phyloP scores from a whole-genome alignment of 352 stramenopile species.

The Globisporangium yorkense region DNA sequence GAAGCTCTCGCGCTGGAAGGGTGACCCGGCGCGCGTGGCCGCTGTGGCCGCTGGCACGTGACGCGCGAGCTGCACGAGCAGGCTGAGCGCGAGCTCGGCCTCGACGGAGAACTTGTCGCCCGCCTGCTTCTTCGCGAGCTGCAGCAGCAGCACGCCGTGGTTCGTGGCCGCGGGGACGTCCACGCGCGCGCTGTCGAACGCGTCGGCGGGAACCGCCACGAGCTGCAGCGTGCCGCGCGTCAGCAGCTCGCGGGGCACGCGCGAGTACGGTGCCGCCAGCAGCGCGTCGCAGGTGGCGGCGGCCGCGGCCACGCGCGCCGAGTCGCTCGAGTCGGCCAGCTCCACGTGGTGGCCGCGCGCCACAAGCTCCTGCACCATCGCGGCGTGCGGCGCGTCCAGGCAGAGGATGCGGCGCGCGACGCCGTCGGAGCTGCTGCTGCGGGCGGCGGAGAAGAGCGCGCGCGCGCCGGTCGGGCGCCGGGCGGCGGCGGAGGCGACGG shows the following conservation, averaged over 20 bases:
- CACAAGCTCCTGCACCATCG: slow-evolving; percentile 63
- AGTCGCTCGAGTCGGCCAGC: slow-evolving; percentile 28
- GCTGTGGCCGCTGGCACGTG: slow-evolving; percentile 50
- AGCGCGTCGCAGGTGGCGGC: slow-evolving; percentile 58
- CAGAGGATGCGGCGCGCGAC: slow-evolving; percentile 46
- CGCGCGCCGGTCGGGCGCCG: not conserved
- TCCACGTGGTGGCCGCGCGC: slow-evolving; percentile 64
- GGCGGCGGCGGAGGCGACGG: no score
- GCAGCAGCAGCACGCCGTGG: slow-evolving; percentile 66
- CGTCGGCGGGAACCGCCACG: slow-evolving; percentile 45
- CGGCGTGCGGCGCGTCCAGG: slow-evolving; percentile 43
- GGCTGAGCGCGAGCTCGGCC: slow-evolving; percentile 56
- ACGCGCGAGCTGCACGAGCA: slow-evolving; percentile 59
- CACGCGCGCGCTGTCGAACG: slow-evolving; percentile 55
- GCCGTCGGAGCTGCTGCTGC: not conserved
- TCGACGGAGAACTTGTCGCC: slow-evolving; percentile 71
- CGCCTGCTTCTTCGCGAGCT: slow-evolving; percentile 70
- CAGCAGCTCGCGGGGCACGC: slow-evolving; percentile 39
- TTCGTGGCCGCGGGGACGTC: slow-evolving; percentile 75
- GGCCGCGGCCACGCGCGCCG: slow-evolving; percentile 17
- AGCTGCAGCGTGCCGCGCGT: slow-evolving; percentile 38
- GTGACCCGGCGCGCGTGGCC: slow-evolving; percentile 17
- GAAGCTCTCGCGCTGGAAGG: slow-evolving; percentile 41
- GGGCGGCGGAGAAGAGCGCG: slow-evolving; percentile 13
- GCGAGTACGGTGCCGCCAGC: slow-evolving; percentile 42